Conservation (phyloP, 345 rosid genomes). For the Stellera chamaejasme region DNA sequence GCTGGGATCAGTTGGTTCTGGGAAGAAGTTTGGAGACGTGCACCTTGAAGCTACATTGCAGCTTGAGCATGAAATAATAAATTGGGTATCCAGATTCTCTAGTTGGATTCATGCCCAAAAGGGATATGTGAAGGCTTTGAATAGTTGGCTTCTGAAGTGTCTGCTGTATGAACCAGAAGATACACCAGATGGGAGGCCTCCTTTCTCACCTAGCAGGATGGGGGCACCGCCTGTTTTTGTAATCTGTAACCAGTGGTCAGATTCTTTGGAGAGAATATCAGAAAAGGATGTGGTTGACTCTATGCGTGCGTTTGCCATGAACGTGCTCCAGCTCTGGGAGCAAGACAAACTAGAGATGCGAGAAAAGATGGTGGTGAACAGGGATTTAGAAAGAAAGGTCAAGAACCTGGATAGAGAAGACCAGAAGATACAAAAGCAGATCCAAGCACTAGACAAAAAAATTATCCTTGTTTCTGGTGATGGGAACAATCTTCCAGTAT, state of each 20-base stretch:
- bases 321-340: constrained; percentile 78
- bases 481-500: constrained; percentile 19
- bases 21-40: constrained; percentile 50
- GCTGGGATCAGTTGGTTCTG: constrained; percentile 51
- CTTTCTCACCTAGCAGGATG: constrained; percentile 90
- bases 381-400: constrained; percentile 56
- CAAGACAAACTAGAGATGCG: constrained; percentile 54
- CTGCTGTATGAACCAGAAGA: constrained; percentile 85
- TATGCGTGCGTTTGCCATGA: constrained; percentile 51
- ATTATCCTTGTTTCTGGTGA: constrained; percentile 41
- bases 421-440: constrained; percentile 77
- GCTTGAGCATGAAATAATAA: constrained; percentile 70
- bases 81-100: constrained; percentile 67
- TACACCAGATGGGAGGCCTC: constrained; percentile 70
- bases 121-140: constrained; percentile 62
- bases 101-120: constrained; percentile 81
- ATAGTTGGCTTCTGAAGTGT: constrained; percentile 81
- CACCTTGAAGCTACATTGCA: constrained; percentile 61
- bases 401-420: constrained; percentile 69
- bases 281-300: constrained; percentile 84
- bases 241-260: constrained; percentile 94
- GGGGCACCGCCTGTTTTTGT: constrained; percentile 94
- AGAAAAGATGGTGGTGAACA: constrained; percentile 37
- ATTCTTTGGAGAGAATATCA: constrained; percentile 64
- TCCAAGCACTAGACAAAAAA: constrained; percentile 86